Percentiles rank a stretch among this genome's conserved stretches.
These are phyloP conservation scores for Lumnitzera littorea DNA, from an alignment of 345 rosid species.

Conservation along the genomic window DNA sequence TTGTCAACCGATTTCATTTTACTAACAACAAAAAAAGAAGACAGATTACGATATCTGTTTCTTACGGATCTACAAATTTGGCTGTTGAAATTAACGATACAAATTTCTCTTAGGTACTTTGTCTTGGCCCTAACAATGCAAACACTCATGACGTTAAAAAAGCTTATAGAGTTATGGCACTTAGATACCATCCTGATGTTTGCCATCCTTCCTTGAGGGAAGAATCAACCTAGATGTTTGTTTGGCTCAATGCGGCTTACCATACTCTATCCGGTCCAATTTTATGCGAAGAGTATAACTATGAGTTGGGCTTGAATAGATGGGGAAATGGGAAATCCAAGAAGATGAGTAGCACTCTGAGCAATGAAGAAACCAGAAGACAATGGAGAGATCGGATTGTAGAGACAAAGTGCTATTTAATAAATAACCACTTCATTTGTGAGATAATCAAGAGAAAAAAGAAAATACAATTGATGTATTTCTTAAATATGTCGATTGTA, in stretches of 20 bases:
- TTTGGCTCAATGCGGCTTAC: constrained; percentile 18
- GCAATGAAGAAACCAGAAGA: not conserved
- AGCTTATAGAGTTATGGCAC: constrained; percentile 17
- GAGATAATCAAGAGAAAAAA: too few relatives aligned
- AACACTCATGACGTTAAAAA: constrained; percentile 11
- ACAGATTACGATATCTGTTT: too few relatives aligned
- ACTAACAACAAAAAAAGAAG: too few relatives aligned
- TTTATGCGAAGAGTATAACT: constrained; percentile 11
- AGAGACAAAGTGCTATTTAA: too few relatives aligned
- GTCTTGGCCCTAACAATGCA: constrained; percentile 10
- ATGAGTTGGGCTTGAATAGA: constrained; percentile 4
- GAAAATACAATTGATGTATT: too few relatives aligned
- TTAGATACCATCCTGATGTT: constrained; percentile 18
- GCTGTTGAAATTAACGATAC: too few relatives aligned
- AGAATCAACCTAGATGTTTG: constrained; percentile 18
- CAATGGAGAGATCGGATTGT: not conserved
- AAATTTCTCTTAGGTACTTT: constrained; percentile 18
- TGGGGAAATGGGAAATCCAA: not conserved
- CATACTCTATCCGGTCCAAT: constrained; percentile 19
- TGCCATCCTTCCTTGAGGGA: constrained; percentile 15
- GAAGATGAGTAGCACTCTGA: not conserved
- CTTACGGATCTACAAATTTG: not conserved
- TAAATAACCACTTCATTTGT: too few relatives aligned
- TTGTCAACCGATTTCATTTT: too few relatives aligned
- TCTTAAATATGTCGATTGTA: too few relatives aligned